Percentiles rank a stretch among this genome's conserved stretches.
These are phyloP conservation scores for Eucalyptus dawsonii DNA, from an alignment of 345 rosid genomes.

Conservation along the genomic window DNA sequence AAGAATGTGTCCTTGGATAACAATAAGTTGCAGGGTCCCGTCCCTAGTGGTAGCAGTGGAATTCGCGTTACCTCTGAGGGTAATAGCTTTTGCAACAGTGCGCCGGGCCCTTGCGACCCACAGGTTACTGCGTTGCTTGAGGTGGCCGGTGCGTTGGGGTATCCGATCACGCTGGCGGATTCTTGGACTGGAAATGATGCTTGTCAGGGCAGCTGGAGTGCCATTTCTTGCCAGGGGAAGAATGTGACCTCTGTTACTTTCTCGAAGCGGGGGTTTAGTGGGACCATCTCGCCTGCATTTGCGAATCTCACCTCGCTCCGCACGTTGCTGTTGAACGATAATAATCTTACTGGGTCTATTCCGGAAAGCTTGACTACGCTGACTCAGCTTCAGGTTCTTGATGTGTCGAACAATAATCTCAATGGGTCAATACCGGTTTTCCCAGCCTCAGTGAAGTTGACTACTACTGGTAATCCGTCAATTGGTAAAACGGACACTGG, in stretches of 20 bases:
- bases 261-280: constrained; percentile 28
- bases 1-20: constrained; percentile 35
- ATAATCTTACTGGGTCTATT: constrained; percentile 45
- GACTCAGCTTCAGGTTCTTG: constrained; percentile 27
- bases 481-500: constrained; percentile 20
- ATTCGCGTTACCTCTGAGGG: constrained; percentile 8
- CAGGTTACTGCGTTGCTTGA: constrained; percentile 52
- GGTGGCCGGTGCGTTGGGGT: constrained; percentile 55
- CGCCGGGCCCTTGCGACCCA: constrained; percentile 23
- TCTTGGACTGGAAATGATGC: constrained; percentile 69
- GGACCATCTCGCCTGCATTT: constrained; percentile 54
- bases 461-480: constrained; percentile 31
- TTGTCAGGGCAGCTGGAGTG: constrained; percentile 36
- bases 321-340: constrained; percentile 39
- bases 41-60: constrained; percentile 16
- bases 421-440: constrained; percentile 34
- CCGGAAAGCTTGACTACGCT: constrained; percentile 46
- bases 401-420: constrained; percentile 73
- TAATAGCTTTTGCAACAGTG: constrained; percentile 31
- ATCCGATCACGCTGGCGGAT: constrained; percentile 44
- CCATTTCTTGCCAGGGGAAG: constrained; percentile 32
- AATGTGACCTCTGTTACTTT: constrained; percentile 33
- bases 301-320: constrained; percentile 39
- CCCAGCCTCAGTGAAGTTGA: constrained; percentile 21
- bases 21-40: constrained; percentile 70